Conservation (phyloP, 495 filamentous ascomycete genomes). For the Penicillium arizonense region DNA sequence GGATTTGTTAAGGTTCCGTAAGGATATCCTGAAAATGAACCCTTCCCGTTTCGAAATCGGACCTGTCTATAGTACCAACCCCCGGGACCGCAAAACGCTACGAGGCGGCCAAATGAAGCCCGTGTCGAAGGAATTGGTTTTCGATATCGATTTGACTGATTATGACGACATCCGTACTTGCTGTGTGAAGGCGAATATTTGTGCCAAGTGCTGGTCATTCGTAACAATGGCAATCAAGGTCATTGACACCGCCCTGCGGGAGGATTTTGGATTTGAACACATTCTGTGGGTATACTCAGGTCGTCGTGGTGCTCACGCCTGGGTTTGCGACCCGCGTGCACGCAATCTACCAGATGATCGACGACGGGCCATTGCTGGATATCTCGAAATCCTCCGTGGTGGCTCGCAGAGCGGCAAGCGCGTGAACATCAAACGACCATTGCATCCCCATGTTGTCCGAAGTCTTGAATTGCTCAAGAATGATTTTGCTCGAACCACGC, state of each 20-base stretch:
- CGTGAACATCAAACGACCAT: constrained; percentile 78
- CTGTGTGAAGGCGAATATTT: constrained; percentile 91
- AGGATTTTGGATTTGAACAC: constrained; percentile 95
- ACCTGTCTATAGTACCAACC: constrained; percentile 89
- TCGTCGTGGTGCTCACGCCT: constrained; percentile 92
- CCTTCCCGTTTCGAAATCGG: constrained; percentile 97
- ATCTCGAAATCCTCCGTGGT: constrained; percentile 83
- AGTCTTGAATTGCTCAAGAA: constrained; percentile 78
- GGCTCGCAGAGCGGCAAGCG: constrained; percentile 82
- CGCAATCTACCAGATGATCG: constrained; percentile 79
- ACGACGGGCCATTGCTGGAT: constrained; percentile 77
- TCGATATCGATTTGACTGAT: constrained; percentile 99
- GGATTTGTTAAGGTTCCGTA: constrained; percentile 65
- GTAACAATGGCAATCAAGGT: constrained; percentile 97
- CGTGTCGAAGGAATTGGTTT: constrained; percentile 86
- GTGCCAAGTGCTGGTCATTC: constrained; percentile 91
- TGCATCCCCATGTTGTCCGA: constrained; percentile 87
- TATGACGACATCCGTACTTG: constrained; percentile 97
- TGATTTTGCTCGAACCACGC: constrained; percentile 77
- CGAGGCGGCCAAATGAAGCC: constrained; percentile 66
- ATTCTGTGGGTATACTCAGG: constrained; percentile 99
- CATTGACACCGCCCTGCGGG: constrained; percentile 76
- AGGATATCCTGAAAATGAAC: constrained; percentile 81
- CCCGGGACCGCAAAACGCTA: constrained; percentile 86
- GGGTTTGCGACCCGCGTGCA: constrained; percentile 93